These are phyloP conservation scores for Penicillium manginii DNA, from an alignment of 495 filamentous ascomycete genomes.

Conservation along the genomic window DNA sequence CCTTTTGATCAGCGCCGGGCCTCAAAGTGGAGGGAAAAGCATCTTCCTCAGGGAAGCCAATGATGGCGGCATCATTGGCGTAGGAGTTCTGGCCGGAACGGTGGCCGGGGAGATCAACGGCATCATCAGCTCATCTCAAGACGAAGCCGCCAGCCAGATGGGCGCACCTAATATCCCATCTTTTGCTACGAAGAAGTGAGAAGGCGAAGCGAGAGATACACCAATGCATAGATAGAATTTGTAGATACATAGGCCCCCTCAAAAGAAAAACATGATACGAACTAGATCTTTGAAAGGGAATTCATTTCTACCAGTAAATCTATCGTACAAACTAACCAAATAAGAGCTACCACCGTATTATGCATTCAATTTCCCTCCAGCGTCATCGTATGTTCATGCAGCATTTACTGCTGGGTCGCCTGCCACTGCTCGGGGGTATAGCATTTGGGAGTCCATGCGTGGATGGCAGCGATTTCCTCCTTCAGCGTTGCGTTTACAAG, in stretches of 20 bases:
- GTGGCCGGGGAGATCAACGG: constrained; percentile 33
- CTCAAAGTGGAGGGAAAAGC: constrained; percentile 49
- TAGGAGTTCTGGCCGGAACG: constrained; percentile 66
- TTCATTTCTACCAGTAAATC: background rate
- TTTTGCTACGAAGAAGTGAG: background rate
- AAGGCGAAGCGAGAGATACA: background rate
- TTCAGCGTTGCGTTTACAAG: constrained; percentile 87
- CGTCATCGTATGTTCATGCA: background rate
- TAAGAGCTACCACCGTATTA: background rate
- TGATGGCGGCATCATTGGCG: constrained; percentile 73
- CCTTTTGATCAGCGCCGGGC: constrained; percentile 55
- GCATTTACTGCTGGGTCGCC: constrained; percentile 57
- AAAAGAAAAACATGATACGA: constrained; percentile 2
- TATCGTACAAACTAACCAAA: constrained; percentile 1
- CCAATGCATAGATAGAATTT: constrained; percentile 1
- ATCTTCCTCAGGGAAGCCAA: constrained; percentile 65
- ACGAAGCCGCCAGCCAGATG: constrained; percentile 10
- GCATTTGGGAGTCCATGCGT: constrained; percentile 98
- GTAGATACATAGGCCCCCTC: background rate
- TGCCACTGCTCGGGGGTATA: constrained; percentile 94
- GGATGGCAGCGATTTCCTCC: constrained; percentile 91
- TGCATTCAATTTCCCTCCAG: background rate
- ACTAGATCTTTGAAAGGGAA: background rate
- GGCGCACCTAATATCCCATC: background rate
- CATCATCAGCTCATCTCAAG: constrained; percentile 31